Evolutionary conservation across 345 rosid species (phyloP).

Genomic region (Erysimum cheiranthoides): DNA sequence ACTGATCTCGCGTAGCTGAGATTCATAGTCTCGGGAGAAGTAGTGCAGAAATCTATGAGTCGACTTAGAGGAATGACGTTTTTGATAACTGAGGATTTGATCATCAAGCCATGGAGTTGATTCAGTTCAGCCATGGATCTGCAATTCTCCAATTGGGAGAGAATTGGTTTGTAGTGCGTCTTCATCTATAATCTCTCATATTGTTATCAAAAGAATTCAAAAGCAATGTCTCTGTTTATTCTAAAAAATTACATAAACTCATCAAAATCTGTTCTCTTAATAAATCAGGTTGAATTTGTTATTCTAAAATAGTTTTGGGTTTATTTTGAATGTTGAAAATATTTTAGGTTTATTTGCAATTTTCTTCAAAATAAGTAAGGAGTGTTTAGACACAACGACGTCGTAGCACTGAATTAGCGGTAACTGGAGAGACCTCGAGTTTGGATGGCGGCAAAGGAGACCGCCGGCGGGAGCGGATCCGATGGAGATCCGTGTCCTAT

Average conservation of each 20-base stretch:
- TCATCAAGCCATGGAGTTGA: conserved; percentile 48
- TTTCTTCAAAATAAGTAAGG: background rate
- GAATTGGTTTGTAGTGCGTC: conserved; percentile 36
- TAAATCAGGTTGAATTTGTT: background rate
- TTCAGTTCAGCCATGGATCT: conserved; percentile 44
- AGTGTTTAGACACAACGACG: conserved; percentile 1
- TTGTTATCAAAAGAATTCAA: conserved; percentile 1
- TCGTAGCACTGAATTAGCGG: background rate
- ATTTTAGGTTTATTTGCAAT: background rate
- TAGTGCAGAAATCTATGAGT: conserved; percentile 43
- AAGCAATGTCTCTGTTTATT: background rate
- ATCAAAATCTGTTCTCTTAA: background rate
- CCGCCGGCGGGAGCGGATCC: conserved; percentile 26
- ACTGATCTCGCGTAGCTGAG: conserved; percentile 44
- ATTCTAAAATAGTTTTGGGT: background rate
- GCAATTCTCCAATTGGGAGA: conserved; percentile 44
- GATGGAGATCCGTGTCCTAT: conserved; percentile 72
- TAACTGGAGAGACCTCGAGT: background rate
- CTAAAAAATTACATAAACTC: background rate
- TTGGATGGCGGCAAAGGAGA: conserved; percentile 41
- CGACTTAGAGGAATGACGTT: conserved; percentile 47
- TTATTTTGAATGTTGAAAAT: background rate
- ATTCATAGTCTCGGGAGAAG: conserved; percentile 28
- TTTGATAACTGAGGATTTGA: conserved; percentile 43
- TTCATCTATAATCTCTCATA: conserved; percentile 33